Conservation (phyloP, 768 basidiomycete genomes). For the Leccinum subtestaceum region DNA sequence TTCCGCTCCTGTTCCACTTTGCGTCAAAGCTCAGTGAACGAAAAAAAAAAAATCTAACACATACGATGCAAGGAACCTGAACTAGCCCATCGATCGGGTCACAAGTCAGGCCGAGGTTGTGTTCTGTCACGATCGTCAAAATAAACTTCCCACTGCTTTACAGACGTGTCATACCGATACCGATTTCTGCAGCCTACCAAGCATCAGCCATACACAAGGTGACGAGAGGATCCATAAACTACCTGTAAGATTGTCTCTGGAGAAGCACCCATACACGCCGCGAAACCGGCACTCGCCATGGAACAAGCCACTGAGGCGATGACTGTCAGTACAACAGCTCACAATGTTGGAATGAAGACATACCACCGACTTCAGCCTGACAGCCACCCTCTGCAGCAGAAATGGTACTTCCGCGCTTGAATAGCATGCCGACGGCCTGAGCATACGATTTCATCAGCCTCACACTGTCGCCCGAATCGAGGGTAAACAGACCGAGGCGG, state of each 20-base stretch:
- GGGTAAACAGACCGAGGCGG: slow-evolving; percentile 63
- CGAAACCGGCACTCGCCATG: slow-evolving; percentile 93
- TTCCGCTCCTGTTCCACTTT: slow-evolving; percentile 62
- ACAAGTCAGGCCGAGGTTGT: slow-evolving; percentile 87
- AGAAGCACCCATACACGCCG: slow-evolving; percentile 90
- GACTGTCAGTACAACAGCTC: background rate
- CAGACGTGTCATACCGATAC: slow-evolving; percentile 58
- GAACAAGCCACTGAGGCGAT: slow-evolving; percentile 74
- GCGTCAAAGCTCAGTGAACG: slow-evolving; percentile 1
- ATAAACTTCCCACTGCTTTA: background rate
- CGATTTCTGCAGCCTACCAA: slow-evolving; percentile 78
- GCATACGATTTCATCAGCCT: slow-evolving; percentile 9
- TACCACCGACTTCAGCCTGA: slow-evolving; percentile 93
- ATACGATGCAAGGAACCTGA: slow-evolving; percentile 92
- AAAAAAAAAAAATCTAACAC: slow-evolving; percentile 1
- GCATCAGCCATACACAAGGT: background rate
- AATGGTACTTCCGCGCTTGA: slow-evolving; percentile 96
- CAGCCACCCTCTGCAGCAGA: slow-evolving; percentile 95
- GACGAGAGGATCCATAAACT: slow-evolving; percentile 9
- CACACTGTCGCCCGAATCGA: background rate
- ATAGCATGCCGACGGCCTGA: slow-evolving; percentile 90
- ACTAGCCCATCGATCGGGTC: slow-evolving; percentile 93
- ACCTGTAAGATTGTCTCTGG: slow-evolving; percentile 83
- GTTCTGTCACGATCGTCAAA: slow-evolving; percentile 46
- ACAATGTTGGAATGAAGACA: slow-evolving; percentile 9